A percentile compares a stretch with the other conserved stretches of the same genome.
phyloP scores from a whole-genome alignment of 2,329 filamentous ascomycete genomes.

The Septoria petroselini region DNA sequence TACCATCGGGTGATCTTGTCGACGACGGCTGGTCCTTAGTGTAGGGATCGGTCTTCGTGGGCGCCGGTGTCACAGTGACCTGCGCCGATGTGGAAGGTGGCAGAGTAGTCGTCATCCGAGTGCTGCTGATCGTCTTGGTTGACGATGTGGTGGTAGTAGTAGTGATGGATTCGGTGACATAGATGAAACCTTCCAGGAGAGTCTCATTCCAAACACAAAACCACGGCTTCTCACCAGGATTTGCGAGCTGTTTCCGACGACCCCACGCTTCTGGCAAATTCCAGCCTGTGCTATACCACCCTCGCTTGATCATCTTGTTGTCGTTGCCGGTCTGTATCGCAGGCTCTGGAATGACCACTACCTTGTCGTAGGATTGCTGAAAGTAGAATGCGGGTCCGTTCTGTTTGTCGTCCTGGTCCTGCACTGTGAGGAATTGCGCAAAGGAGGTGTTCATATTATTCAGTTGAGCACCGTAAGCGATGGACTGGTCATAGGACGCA shows the following conservation, averaged over 20 bases:
- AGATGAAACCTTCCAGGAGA: conserved; percentile 65
- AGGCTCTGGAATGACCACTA: conserved; percentile 53
- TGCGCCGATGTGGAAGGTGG: conserved; percentile 17
- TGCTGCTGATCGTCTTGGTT: conserved; percentile 12
- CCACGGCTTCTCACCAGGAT: conserved; percentile 62
- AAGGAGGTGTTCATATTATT: conserved; percentile 46
- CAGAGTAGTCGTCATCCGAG: conserved; percentile 13
- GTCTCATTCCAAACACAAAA: conserved; percentile 69
- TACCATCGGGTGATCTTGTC: conserved; percentile 16
- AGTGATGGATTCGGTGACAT: conserved; percentile 54
- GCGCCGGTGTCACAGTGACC: conserved; percentile 11
- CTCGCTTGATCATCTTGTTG: conserved; percentile 28
- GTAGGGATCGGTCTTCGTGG: background rate
- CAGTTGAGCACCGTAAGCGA: conserved; percentile 60
- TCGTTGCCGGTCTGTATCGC: conserved; percentile 29
- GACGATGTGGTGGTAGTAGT: conserved; percentile 12
- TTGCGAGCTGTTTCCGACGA: conserved; percentile 44
- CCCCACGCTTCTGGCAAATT: conserved; percentile 18
- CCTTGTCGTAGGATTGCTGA: conserved; percentile 60
- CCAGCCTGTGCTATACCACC: conserved; percentile 23
- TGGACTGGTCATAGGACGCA: conserved; percentile 29
- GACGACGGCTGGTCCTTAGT: conserved; percentile 8
- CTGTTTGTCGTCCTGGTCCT: conserved; percentile 55
- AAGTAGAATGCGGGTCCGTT: conserved; percentile 65
- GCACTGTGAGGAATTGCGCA: conserved; percentile 52